Base-by-base conservation (phyloP, 257 asterid genomes). In the Ophiorrhiza pumila region DNA sequence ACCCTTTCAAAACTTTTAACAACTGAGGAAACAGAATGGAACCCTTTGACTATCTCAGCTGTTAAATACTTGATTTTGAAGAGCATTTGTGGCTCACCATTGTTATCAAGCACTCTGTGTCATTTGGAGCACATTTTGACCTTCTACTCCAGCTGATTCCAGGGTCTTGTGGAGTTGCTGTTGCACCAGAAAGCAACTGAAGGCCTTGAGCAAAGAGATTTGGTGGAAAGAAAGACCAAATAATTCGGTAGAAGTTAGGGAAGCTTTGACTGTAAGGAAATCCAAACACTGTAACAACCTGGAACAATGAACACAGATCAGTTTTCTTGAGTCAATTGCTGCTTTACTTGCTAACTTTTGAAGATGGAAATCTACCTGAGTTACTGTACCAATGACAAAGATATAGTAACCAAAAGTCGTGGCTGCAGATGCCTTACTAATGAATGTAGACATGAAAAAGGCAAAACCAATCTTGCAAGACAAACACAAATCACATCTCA, bases 141-240 rank as follows among this genome's bases (percentile, higher is more conserved):
- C 96, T 91, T 63, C 91, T 87, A 34, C 75, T 85, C 98, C 98
- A 93, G 88, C 95, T 91, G 77, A 93, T 50, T 73, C 98, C 98
- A 35, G 93, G 92, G 83, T 93, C 98, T 83, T 83, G 88, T 84
- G 96, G 92, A 77, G 97, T 89, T 76, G 78, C 87, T 72, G 98
- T 93, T 72, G 98, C 97, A 79, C 13, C 85, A 61, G 97, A 74
- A 81, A 89, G 97, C 82, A 93, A 85, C 79, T 77, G 71, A 80
- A 91, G 87, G 80, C 96, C 96, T 70, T 77, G 76, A 75, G 97
- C 91, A 73, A 91, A 85, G 80, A 88, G 97, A 87, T 93, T 88
- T 74, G 98, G 98, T 43, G 98, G 98, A 83, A 91, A 93, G 18
- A 89, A 66, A n/a, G 97, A 89, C 98, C 98, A 93, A 68, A 93